Evolutionary conservation across 73 alveolate genomes (phyloP).

Genomic region (Uronychia binucleata): DNA sequence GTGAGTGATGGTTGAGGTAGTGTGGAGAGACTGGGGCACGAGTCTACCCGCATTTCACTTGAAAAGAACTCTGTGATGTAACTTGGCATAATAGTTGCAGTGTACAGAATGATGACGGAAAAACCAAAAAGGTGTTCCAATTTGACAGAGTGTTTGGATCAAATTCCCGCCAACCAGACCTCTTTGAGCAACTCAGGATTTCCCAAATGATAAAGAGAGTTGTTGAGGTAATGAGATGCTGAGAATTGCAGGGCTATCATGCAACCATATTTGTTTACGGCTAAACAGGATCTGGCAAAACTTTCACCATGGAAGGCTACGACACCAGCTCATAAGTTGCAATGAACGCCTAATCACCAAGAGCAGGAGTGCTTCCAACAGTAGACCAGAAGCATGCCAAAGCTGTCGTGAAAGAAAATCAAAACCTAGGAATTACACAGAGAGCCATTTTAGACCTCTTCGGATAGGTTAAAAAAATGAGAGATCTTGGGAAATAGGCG

Average conservation of each 20-base stretch:
- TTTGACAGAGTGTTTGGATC: constrained; percentile 49
- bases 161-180: constrained; percentile 8
- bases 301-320: constrained; percentile 64
- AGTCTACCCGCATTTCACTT: no score
- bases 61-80: no score
- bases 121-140: not conserved
- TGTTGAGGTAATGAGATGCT: constrained; percentile 2
- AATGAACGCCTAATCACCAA: not conserved
- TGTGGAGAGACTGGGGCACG: no score
- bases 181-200: constrained; percentile 26
- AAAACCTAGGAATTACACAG: constrained; percentile 15
- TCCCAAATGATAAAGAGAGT: constrained; percentile 39
- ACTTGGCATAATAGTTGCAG: no score
- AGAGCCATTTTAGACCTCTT: constrained; percentile 12
- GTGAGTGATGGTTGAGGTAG: no score
- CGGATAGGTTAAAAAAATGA: not conserved
- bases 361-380: not conserved
- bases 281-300: constrained; percentile 65
- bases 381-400: not conserved
- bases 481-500: constrained; percentile 35
- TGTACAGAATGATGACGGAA: not conserved
- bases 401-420: constrained; percentile 1
- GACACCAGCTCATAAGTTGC: not conserved
- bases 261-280: constrained; percentile 59
- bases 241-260: constrained; percentile 25